phyloP scores from a whole-genome alignment of 148 eudicot genomes.

The Diospyros lotus region DNA sequence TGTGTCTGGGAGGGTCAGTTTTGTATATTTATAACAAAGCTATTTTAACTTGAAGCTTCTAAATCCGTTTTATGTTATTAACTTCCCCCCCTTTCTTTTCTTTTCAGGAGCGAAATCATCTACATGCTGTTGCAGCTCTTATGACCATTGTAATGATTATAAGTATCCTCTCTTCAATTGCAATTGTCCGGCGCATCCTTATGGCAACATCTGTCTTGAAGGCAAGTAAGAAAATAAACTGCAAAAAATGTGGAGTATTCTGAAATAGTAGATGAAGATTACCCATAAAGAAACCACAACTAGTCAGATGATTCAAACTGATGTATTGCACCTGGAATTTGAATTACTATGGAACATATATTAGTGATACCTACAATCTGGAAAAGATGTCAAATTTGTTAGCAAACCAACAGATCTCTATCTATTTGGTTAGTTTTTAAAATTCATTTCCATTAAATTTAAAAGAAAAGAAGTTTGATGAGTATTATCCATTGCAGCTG shows the following conservation, averaged over 20 bases:
- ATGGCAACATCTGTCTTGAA: constrained; percentile 61
- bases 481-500: background rate
- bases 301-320: background rate
- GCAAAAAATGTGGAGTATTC: too few species aligned
- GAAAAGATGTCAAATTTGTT: background rate
- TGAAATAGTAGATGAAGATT: too few species aligned
- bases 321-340: background rate
- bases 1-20: constrained; percentile 50
- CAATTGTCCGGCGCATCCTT: constrained; percentile 52
- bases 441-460: background rate
- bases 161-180: constrained; percentile 49
- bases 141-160: constrained; percentile 47
- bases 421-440: background rate
- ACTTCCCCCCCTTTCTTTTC: too few species aligned
- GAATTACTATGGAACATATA: background rate
- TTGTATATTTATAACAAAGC: background rate
- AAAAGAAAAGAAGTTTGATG: background rate
- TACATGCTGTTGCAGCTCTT: constrained; percentile 40
- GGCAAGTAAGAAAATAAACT: constrained; percentile 28
- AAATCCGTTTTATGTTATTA: background rate
- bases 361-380: background rate
- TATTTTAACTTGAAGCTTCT: background rate
- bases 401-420: background rate
- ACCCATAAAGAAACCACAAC: background rate
- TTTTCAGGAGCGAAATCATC: constrained; percentile 42